phyloP scores from a whole-genome alignment of 495 filamentous ascomycete species.

The Aeminium ludgeri region DNA sequence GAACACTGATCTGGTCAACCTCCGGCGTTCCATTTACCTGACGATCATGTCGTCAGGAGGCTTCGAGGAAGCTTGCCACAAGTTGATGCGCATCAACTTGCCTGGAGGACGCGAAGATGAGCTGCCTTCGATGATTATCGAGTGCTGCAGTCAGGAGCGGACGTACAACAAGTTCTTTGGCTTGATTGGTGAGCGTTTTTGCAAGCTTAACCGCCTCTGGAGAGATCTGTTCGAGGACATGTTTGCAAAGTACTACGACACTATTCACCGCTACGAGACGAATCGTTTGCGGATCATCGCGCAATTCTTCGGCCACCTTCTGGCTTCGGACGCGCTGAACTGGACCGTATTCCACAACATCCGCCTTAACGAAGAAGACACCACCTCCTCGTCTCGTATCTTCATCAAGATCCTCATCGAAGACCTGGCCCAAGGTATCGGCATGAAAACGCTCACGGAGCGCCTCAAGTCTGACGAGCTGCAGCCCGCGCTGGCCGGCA shows the following conservation, averaged over 20 bases:
- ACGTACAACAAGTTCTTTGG: slow-evolving; percentile 97
- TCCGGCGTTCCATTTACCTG: slow-evolving; percentile 86
- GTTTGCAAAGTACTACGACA: slow-evolving; percentile 89
- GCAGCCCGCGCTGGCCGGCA: slow-evolving; percentile 59
- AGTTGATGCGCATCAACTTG: slow-evolving; percentile 50
- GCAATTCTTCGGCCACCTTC: slow-evolving; percentile 80
- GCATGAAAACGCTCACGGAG: slow-evolving; percentile 58
- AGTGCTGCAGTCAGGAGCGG: slow-evolving; percentile 86
- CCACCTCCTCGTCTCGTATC: slow-evolving; percentile 84
- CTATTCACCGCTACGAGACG: slow-evolving; percentile 91
- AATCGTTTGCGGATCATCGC: slow-evolving; percentile 89
- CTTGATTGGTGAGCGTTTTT: slow-evolving; percentile 81
- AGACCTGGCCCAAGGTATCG: slow-evolving; percentile 72
- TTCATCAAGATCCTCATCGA: slow-evolving; percentile 98
- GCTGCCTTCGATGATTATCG: slow-evolving; percentile 88
- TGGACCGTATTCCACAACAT: slow-evolving; percentile 80
- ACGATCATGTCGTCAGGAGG: slow-evolving; percentile 91
- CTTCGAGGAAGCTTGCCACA: slow-evolving; percentile 91
- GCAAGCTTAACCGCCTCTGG: slow-evolving; percentile 90
- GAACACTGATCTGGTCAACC: slow-evolving; percentile 84
- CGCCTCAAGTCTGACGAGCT: slow-evolving; percentile 62
- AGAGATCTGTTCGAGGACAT: slow-evolving; percentile 73
- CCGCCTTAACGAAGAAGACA: slow-evolving; percentile 90
- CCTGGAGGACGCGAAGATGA: slow-evolving; percentile 80
- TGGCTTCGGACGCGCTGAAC: slow-evolving; percentile 71